Conservation (phyloP, 2,329 filamentous ascomycete genomes). For the Nemania abortiva region DNA sequence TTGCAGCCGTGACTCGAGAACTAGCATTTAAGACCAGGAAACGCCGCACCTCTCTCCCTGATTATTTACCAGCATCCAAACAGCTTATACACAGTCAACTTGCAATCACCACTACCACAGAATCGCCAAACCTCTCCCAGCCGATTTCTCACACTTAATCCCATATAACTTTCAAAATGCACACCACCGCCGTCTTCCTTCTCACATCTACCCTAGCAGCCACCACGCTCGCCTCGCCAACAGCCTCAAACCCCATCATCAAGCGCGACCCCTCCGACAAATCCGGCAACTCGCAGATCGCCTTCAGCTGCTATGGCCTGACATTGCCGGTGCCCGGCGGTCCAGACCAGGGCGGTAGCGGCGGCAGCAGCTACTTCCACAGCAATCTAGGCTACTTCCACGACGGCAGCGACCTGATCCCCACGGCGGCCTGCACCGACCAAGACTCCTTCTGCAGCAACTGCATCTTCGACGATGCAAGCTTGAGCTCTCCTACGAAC, state of each 20-base stretch:
- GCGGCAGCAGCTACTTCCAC: constrained; percentile 6
- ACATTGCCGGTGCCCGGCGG: neutral
- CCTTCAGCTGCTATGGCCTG: constrained; percentile 6
- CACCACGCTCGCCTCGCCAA: neutral
- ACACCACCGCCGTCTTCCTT: neutral
- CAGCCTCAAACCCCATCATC: neutral
- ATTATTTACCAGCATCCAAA: neutral
- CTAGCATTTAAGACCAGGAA: neutral
- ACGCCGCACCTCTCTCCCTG: neutral
- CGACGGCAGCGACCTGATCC: constrained; percentile 6
- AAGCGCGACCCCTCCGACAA: constrained; percentile 3
- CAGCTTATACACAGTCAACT: neutral
- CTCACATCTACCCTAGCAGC: neutral
- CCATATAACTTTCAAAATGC: neutral
- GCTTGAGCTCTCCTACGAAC: constrained; percentile 2
- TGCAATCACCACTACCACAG: neutral
- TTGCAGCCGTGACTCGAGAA: neutral
- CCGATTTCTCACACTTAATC: neutral
- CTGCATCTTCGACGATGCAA: neutral
- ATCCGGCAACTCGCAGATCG: constrained; percentile 1
- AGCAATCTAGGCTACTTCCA: constrained; percentile 4
- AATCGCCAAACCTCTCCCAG: neutral
- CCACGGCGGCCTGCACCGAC: constrained; percentile 2
- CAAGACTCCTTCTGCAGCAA: constrained; percentile 1
- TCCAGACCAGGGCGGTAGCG: neutral